Percentiles rank a stretch among this genome's conserved stretches.
Evolutionary conservation across 1,284 basidiomycete genomes (phyloP).

Genomic region (Takashimella koratensis): DNA sequence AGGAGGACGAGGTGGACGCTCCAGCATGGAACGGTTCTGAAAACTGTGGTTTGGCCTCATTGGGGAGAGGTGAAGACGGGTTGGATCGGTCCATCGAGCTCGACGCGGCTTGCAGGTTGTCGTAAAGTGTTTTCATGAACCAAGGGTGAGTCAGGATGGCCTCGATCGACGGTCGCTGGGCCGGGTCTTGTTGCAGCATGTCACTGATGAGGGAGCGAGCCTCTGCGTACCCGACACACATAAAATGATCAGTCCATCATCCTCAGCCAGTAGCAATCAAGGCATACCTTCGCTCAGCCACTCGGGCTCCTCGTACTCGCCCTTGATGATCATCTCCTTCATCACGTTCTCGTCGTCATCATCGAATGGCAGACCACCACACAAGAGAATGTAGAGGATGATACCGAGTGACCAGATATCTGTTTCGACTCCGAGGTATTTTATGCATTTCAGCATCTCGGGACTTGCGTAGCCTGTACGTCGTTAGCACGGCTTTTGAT

Average conservation of each 20-base stretch:
- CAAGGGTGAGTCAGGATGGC: constrained; percentile 85
- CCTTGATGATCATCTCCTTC: constrained; percentile 79
- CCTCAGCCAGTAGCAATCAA: background rate
- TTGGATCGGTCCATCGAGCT: constrained; percentile 5
- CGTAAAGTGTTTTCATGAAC: constrained; percentile 63
- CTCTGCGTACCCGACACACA: constrained; percentile 55
- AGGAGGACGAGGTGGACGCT: background rate
- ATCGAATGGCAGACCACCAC: constrained; percentile 93
- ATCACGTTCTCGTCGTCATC: constrained; percentile 91
- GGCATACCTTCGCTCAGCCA: constrained; percentile 77
- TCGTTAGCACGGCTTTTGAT: no score
- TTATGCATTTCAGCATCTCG: constrained; percentile 86
- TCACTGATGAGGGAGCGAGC: constrained; percentile 71
- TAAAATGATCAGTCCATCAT: no score
- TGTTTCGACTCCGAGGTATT: constrained; percentile 88
- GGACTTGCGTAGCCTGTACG: constrained; percentile 76
- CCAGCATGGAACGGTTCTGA: constrained; percentile 22
- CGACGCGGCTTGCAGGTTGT: constrained; percentile 29
- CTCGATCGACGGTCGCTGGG: constrained; percentile 71
- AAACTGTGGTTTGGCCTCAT: constrained; percentile 11
- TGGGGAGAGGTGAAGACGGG: background rate
- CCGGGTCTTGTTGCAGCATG: constrained; percentile 76
- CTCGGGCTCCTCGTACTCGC: constrained; percentile 85
- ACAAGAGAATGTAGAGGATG: constrained; percentile 89
- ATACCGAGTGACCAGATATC: constrained; percentile 97